Conservation (phyloP, 192 early-diverging fungal genomes). For the Polychytrium aggregatum region DNA sequence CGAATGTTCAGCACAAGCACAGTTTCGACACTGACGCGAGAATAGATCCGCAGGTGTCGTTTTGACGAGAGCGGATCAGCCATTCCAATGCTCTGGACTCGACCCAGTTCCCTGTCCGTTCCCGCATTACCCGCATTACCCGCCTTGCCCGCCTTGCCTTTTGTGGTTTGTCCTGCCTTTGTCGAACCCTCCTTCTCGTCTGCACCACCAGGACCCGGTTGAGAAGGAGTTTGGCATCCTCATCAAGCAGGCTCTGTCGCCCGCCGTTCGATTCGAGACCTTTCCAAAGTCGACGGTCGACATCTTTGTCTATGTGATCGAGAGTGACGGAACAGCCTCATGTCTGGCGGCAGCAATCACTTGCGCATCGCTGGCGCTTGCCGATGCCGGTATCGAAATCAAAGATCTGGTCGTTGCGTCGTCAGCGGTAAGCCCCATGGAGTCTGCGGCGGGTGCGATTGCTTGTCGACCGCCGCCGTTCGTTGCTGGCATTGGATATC, state of each 20-base stretch:
- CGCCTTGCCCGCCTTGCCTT: constrained; percentile 12
- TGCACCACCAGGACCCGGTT: constrained; percentile 31
- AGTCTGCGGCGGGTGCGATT: not conserved
- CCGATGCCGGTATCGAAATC: constrained; percentile 83
- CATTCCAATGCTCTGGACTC: no score
- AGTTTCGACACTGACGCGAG: no score
- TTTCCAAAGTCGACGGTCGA: constrained; percentile 68
- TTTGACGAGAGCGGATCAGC: no score
- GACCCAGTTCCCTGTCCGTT: not conserved
- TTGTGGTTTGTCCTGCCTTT: constrained; percentile 57
- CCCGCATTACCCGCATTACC: not conserved
- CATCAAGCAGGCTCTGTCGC: constrained; percentile 51
- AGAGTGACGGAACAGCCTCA: constrained; percentile 54
- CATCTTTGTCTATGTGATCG: constrained; percentile 55
- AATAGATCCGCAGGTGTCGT: no score
- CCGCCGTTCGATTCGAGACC: constrained; percentile 58
- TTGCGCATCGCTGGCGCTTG: constrained; percentile 41
- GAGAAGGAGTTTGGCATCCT: constrained; percentile 55
- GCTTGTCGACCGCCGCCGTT: not conserved
- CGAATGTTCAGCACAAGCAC: no score
- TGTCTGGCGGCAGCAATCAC: constrained; percentile 57
- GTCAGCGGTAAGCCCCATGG: constrained; percentile 39
- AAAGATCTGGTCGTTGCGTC: constrained; percentile 64
- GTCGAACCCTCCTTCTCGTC: constrained; percentile 32
- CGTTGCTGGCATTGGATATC: constrained; percentile 6